A percentile compares a stretch with the other conserved stretches of the same genome.
Evolutionary conservation across 2,329 filamentous ascomycete species (phyloP).

Genomic region (Rhynchosporium agropyri): DNA sequence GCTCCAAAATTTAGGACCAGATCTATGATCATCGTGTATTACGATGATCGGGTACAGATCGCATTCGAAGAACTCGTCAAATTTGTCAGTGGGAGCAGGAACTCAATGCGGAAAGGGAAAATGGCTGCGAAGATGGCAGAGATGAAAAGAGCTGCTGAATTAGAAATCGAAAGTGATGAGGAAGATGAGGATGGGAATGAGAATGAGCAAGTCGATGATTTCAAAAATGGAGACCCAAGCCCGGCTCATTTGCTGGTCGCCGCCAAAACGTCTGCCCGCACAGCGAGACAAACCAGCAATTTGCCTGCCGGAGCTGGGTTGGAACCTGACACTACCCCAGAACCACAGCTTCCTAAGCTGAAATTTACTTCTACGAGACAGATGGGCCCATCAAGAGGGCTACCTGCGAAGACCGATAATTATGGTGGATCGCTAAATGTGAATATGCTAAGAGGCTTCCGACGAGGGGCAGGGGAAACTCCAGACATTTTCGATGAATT

Average conservation of each 20-base stretch:
- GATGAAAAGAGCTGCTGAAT: constrained; percentile 61
- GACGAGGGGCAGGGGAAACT: constrained; percentile 28
- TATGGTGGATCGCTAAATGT: constrained; percentile 30
- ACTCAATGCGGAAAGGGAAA: constrained; percentile 84
- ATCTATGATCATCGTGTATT: constrained; percentile 84
- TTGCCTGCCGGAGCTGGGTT: constrained; percentile 12
- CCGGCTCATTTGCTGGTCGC: constrained; percentile 35
- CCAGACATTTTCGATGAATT: constrained; percentile 68
- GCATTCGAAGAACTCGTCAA: constrained; percentile 83
- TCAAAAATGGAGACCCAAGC: constrained; percentile 17
- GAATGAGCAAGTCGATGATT: constrained; percentile 14
- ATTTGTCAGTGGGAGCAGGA: constrained; percentile 77
- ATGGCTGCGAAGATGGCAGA: constrained; percentile 76
- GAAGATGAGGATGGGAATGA: constrained; percentile 42
- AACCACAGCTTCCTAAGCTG: constrained; percentile 41
- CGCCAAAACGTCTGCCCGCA: constrained; percentile 22
- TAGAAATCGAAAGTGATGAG: constrained; percentile 56
- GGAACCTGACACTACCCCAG: constrained; percentile 36
- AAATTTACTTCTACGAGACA: constrained; percentile 46
- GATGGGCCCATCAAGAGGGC: constrained; percentile 42
- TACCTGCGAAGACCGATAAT: constrained; percentile 30
- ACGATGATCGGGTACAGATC: constrained; percentile 83
- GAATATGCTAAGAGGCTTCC: constrained; percentile 34
- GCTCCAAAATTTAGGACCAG: constrained; percentile 61
- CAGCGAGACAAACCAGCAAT: constrained; percentile 3